Conservation (phyloP, 257 asterid genomes). For the Schizonepeta tenuifolia region DNA sequence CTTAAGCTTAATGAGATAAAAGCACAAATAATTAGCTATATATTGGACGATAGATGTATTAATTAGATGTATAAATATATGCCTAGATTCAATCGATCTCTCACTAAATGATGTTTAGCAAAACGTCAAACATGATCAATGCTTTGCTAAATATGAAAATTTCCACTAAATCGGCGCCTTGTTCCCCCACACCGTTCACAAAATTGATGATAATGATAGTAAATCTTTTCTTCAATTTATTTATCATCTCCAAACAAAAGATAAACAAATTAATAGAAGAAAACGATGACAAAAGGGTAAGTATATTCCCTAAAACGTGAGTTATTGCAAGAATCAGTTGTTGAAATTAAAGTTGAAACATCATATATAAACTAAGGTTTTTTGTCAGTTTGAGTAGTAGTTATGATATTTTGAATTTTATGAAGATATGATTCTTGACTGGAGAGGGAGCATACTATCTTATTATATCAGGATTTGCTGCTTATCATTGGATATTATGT, state of each 20-base stretch:
- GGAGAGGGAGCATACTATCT: constrained; percentile 39
- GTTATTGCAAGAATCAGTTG: constrained; percentile 9
- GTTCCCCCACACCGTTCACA: constrained; percentile 18
- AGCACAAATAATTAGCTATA: background rate
- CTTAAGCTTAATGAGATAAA: background rate
- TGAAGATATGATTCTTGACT: constrained; percentile 48
- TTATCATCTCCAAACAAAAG: background rate
- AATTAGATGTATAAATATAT: background rate
- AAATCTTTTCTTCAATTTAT: constrained; percentile 1
- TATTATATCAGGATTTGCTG: constrained; percentile 46
- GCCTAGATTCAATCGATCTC: constrained; percentile 36
- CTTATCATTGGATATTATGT: constrained; percentile 22
- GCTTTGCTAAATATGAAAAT: constrained; percentile 4
- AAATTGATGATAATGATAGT: constrained; percentile 15
- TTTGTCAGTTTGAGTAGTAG: constrained; percentile 25
- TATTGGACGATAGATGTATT: background rate
- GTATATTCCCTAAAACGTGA: constrained; percentile 24
- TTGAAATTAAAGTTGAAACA: background rate
- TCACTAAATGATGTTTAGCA: constrained; percentile 27
- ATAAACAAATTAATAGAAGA: background rate
- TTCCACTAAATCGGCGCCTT: constrained; percentile 28
- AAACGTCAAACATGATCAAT: constrained; percentile 24
- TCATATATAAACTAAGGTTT: background rate
- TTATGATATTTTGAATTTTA: constrained; percentile 33
- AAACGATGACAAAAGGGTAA: constrained; percentile 3